A percentile compares a stretch with the other conserved stretches of the same genome.
Conservation (phyloP, 2,329 filamentous ascomycete genomes). For the Botrytis fragariae region DNA sequence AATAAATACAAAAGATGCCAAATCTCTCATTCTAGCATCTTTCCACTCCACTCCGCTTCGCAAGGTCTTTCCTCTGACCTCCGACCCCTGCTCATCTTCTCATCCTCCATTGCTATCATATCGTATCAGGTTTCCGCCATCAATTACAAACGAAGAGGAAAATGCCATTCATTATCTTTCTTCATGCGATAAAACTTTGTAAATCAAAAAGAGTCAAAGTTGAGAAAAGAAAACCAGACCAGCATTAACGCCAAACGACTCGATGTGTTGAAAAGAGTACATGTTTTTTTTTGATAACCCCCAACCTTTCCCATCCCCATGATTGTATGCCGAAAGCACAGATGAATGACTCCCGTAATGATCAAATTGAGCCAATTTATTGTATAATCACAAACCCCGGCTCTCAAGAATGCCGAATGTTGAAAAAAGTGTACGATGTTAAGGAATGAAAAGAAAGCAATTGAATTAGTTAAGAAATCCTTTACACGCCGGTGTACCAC, state of each 20-base stretch:
- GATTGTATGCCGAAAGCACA: slow-evolving; percentile 13
- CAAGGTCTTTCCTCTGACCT: background rate
- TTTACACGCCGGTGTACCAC: slow-evolving; percentile 94
- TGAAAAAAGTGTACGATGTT: slow-evolving; percentile 17
- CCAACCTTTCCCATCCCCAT: slow-evolving; percentile 18
- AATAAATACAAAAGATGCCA: slow-evolving; percentile 10
- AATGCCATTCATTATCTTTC: slow-evolving; percentile 4
- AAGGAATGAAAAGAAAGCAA: slow-evolving; percentile 14
- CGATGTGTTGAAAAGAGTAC: slow-evolving; percentile 38
- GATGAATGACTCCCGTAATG: slow-evolving; percentile 7
- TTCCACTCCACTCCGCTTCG: background rate
- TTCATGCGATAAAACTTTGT: background rate
- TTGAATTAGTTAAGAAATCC: slow-evolving; percentile 94
- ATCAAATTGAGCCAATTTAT: slow-evolving; percentile 4
- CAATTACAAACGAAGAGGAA: background rate
- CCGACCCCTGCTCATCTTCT: background rate
- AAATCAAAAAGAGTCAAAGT: background rate
- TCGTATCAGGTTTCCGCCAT: background rate
- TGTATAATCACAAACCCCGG: slow-evolving; percentile 5
- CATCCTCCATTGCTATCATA: slow-evolving; percentile 3
- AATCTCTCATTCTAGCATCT: background rate
- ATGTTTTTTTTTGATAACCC: slow-evolving; percentile 32
- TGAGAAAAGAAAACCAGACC: slow-evolving; percentile 5
- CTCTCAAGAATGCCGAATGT: slow-evolving; percentile 6
- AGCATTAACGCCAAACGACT: slow-evolving; percentile 32